phyloP scores from a whole-genome alignment of 176 grass and related monocot species.

The Dactylis glomerata region DNA sequence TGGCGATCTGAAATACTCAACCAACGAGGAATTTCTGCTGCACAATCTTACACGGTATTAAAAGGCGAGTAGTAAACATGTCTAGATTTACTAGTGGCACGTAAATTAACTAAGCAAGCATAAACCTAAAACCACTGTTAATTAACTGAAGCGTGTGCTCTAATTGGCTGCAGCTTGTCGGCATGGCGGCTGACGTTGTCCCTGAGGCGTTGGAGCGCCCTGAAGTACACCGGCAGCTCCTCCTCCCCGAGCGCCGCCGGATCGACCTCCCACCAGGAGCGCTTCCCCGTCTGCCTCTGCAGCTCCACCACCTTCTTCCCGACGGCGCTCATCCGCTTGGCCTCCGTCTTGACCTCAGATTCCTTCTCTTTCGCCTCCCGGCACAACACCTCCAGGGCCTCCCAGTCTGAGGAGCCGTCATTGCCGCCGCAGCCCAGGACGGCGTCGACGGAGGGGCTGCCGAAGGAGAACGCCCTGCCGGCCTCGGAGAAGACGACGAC shows the following conservation, averaged over 20 bases:
- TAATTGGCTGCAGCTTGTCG: not conserved
- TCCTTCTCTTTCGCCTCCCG: not conserved
- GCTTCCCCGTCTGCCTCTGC: not conserved
- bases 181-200: not conserved
- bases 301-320: not conserved
- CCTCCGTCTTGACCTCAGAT: not conserved
- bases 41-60: not conserved
- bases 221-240: not conserved
- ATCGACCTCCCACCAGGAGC: not conserved
- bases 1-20: not conserved
- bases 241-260: not conserved
- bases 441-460: not conserved
- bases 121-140: not conserved
- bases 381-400: not conserved
- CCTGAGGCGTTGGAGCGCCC: not conserved
- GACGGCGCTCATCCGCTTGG: not conserved
- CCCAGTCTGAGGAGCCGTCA: not conserved
- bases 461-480: constrained; percentile 15
- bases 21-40: not conserved
- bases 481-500: constrained; percentile 47
- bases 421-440: not conserved
- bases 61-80: not conserved
- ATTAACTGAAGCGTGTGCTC: not conserved
- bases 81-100: not conserved
- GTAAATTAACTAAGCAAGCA: not conserved